Conservation (phyloP, 495 filamentous ascomycete genomes). For the Lindgomyces ingoldianus region DNA sequence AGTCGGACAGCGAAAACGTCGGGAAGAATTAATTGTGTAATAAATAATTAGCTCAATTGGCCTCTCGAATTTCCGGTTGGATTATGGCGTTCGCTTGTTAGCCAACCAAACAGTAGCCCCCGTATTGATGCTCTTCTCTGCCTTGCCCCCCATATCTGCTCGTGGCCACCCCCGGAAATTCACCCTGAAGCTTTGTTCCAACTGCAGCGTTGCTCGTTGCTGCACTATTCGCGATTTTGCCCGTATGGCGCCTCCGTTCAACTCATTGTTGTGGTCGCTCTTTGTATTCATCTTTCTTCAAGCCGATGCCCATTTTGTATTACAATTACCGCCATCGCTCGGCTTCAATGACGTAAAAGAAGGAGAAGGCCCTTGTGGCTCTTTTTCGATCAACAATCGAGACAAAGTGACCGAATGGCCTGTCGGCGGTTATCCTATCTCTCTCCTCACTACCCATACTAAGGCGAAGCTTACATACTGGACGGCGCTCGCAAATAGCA, state of each 20-base stretch:
- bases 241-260: too few species aligned
- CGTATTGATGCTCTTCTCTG: too few species aligned
- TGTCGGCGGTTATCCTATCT: not conserved
- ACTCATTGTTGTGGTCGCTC: not conserved
- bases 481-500: not conserved
- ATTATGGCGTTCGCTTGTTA: not conserved
- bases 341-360: conserved; percentile 1
- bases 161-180: too few species aligned
- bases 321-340: not conserved
- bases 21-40: too few species aligned
- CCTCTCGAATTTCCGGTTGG: not conserved
- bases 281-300: not conserved
- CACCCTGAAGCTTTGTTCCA: too few species aligned
- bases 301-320: not conserved
- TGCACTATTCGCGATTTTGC: too few species aligned
- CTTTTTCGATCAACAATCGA: not conserved
- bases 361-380: not conserved
- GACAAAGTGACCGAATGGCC: conserved; percentile 6
- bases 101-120: too few species aligned
- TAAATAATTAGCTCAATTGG: not conserved
- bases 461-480: not conserved
- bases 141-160: too few species aligned
- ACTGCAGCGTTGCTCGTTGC: too few species aligned
- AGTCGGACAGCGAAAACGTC: too few species aligned
- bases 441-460: not conserved